These are phyloP conservation scores for Lolium perenne DNA, from an alignment of 176 grass and related monocot species.

Conservation along the genomic window DNA sequence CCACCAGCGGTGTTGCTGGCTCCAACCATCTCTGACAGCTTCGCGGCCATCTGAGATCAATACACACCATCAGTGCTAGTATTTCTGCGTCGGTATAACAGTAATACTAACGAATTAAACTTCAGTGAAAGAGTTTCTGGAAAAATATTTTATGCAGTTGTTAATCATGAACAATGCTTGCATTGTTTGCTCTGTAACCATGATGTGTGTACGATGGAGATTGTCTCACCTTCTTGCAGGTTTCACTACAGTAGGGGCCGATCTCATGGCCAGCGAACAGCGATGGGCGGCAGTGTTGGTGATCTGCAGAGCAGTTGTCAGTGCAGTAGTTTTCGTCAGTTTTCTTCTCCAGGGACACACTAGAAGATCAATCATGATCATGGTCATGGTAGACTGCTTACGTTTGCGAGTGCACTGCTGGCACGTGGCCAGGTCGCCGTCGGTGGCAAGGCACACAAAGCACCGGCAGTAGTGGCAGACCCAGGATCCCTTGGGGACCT, in stretches of 20 bases:
- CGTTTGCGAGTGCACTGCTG: conserved; percentile 66
- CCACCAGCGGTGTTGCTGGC: conserved; percentile 47
- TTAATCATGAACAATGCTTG: no score
- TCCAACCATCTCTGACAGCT: conserved; percentile 61
- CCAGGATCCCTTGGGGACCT: conserved; percentile 74
- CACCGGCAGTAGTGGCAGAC: conserved; percentile 81
- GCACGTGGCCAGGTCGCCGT: conserved; percentile 52
- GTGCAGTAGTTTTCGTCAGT: background rate
- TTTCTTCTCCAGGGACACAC: background rate
- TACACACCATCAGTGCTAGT: no score
- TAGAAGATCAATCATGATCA: background rate
- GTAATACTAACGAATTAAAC: no score
- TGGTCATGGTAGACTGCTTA: conserved; percentile 14
- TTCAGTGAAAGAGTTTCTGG: background rate
- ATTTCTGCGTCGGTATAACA: no score
- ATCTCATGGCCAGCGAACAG: conserved; percentile 38
- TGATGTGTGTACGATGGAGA: no score
- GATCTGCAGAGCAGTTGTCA: conserved; percentile 52
- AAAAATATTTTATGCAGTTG: no score
- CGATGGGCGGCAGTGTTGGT: conserved; percentile 61
- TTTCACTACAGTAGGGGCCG: conserved; percentile 52
- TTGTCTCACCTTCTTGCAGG: conserved; percentile 70
- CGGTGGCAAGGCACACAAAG: conserved; percentile 55
- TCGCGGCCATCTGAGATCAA: conserved; percentile 51
- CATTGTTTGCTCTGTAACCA: no score